phyloP scores from a whole-genome alignment of 139 green algal genomes.

The Zygnema circumcarinatum region DNA sequence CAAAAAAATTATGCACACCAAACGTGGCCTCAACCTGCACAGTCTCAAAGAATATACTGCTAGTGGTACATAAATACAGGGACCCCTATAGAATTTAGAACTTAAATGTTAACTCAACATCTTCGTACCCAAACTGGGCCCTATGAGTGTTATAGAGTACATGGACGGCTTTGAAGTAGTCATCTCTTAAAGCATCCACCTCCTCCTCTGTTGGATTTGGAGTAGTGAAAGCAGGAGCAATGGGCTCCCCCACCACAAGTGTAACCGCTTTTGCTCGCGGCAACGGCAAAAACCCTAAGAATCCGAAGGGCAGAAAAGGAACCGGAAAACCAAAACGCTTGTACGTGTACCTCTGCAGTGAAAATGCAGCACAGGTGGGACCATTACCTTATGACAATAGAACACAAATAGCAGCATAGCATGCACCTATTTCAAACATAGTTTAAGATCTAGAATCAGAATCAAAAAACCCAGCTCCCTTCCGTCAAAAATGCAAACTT shows the following conservation, averaged over 20 bases:
- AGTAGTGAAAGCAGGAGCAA: background rate
- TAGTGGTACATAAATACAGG: background rate
- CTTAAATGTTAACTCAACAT: constrained; percentile 28
- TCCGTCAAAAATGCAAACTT: too few relatives aligned
- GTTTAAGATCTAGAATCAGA: too few relatives aligned
- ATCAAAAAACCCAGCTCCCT: too few relatives aligned
- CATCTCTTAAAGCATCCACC: constrained; percentile 20
- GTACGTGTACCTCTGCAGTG: constrained; percentile 66
- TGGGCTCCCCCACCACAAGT: constrained; percentile 52
- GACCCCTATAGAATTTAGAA: background rate
- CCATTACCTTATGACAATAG: background rate
- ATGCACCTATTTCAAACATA: too few relatives aligned
- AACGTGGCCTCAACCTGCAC: too few relatives aligned
- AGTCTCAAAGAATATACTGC: too few relatives aligned
- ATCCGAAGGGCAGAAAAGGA: constrained; percentile 61
- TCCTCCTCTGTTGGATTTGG: background rate
- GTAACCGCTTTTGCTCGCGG: constrained; percentile 28
- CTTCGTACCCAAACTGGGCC: constrained; percentile 27
- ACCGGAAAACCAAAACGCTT: constrained; percentile 64
- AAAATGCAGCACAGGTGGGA: constrained; percentile 1
- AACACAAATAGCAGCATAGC: too few relatives aligned
- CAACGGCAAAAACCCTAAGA: constrained; percentile 52
- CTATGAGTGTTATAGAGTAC: constrained; percentile 54
- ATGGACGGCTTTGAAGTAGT: constrained; percentile 29
- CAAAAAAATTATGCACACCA: too few relatives aligned